Conservation (phyloP, 768 basidiomycete species). For the Amanita pallidorosea region DNA sequence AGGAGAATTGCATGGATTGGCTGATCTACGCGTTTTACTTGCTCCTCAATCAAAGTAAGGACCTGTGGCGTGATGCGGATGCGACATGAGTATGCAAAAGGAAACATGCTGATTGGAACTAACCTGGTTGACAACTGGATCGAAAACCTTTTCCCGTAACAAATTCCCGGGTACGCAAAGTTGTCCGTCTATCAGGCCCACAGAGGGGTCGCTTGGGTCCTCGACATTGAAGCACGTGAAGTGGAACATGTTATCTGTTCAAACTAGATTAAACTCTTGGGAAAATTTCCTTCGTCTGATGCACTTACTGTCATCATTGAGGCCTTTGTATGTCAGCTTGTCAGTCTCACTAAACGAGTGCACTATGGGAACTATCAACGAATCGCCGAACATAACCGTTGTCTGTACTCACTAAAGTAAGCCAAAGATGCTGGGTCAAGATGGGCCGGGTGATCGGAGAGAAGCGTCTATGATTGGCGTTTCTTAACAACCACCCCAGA, state of each 20-base stretch:
- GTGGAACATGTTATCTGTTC: constrained; percentile 68
- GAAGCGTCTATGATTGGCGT: constrained; percentile 28
- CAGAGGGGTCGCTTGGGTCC: constrained; percentile 69
- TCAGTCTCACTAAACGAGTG: constrained; percentile 85
- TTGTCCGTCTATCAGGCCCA: constrained; percentile 77
- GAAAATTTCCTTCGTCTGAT: background rate
- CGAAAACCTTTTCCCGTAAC: constrained; percentile 79
- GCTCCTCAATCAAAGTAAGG: constrained; percentile 68
- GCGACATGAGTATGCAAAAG: background rate
- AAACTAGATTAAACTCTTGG: constrained; percentile 2
- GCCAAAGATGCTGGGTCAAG: constrained; percentile 74
- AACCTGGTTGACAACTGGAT: constrained; percentile 77
- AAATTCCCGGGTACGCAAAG: constrained; percentile 73
- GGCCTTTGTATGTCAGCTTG: constrained; percentile 67
- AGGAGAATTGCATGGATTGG: constrained; percentile 75
- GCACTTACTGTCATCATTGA: constrained; percentile 59
- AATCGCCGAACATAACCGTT: constrained; percentile 2
- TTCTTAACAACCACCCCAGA: background rate
- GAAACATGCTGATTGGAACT: constrained; percentile 11
- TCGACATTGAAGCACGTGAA: constrained; percentile 88
- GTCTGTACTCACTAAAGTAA: constrained; percentile 50
- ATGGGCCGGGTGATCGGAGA: constrained; percentile 79
- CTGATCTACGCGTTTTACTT: constrained; percentile 56
- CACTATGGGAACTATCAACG: constrained; percentile 27
- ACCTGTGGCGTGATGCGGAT: constrained; percentile 34